Conservation (phyloP, 192 early-diverging fungal genomes). For the Backusella liffmaniae region DNA sequence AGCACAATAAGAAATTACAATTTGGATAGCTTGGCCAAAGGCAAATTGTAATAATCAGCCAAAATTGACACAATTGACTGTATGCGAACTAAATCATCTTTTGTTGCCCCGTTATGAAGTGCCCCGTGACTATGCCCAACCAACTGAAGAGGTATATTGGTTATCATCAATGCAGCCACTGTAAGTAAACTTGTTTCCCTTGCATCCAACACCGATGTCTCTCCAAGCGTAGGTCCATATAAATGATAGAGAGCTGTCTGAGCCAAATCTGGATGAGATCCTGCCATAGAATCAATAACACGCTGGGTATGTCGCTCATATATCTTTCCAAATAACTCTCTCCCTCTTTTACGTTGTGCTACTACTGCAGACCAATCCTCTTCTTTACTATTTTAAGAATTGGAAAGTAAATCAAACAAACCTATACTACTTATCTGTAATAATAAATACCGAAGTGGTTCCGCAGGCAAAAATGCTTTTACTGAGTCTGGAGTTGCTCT, state of each 20-base stretch:
- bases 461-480: not conserved
- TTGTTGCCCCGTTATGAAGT: constrained; percentile 22
- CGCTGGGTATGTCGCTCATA: constrained; percentile 20
- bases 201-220: not conserved
- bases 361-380: constrained; percentile 15
- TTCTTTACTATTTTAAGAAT: constrained; percentile 13
- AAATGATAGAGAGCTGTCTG: constrained; percentile 28
- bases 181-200: constrained; percentile 24
- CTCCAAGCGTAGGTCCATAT: constrained; percentile 22
- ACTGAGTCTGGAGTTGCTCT: constrained; percentile 13
- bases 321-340: constrained; percentile 20
- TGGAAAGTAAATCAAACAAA: not conserved
- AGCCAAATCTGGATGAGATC: constrained; percentile 23
- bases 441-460: constrained; percentile 11
- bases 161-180: constrained; percentile 7
- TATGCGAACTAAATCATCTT: constrained; percentile 10
- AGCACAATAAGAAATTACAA: not conserved
- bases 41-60: constrained; percentile 8
- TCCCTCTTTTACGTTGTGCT: constrained; percentile 20
- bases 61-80: constrained; percentile 9
- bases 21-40: constrained; percentile 10
- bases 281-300: constrained; percentile 15
- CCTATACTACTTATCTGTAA: not conserved
- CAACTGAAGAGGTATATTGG: constrained; percentile 19
- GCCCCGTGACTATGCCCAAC: constrained; percentile 22